A percentile compares a stretch with the other conserved stretches of the same genome.
phyloP scores from a whole-genome alignment of 768 basidiomycete genomes.

The Boletus vinaceobasis region DNA sequence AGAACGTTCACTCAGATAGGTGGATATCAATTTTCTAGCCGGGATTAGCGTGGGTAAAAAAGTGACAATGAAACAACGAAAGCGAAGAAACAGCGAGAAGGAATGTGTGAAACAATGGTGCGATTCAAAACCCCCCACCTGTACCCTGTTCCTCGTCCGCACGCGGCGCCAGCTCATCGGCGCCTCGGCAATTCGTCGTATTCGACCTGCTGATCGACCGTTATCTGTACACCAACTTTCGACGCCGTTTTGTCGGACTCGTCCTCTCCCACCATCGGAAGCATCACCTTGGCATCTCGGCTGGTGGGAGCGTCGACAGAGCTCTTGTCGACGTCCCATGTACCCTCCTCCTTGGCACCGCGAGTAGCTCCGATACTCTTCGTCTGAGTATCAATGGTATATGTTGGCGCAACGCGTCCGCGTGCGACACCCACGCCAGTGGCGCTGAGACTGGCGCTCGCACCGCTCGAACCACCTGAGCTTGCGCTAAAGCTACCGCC shows the following conservation, averaged over 20 bases:
- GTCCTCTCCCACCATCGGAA: slow-evolving; percentile 34
- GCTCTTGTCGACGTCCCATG: slow-evolving; percentile 36
- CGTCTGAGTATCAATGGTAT: slow-evolving; percentile 48
- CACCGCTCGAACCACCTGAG: slow-evolving; percentile 43
- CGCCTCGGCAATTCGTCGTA: slow-evolving; percentile 37
- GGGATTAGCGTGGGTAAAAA: neutral
- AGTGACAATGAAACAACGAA: neutral
- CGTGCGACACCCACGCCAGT: slow-evolving; percentile 23
- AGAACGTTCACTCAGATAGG: neutral
- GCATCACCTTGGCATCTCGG: slow-evolving; percentile 35
- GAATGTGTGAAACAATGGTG: neutral
- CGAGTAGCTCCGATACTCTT: slow-evolving; percentile 47
- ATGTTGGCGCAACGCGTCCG: slow-evolving; percentile 26
- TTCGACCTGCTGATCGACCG: slow-evolving; percentile 54
- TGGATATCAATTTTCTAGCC: neutral
- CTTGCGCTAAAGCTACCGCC: slow-evolving; percentile 71
- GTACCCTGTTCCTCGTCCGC: neutral
- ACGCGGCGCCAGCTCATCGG: slow-evolving; percentile 6
- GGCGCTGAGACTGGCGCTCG: slow-evolving; percentile 39
- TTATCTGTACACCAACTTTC: slow-evolving; percentile 52
- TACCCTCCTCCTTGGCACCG: slow-evolving; percentile 37
- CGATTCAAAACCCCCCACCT: too few species aligned
- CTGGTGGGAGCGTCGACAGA: slow-evolving; percentile 36
- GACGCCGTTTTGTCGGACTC: slow-evolving; percentile 20
- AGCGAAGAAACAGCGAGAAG: neutral